Evolutionary conservation across 2,329 filamentous ascomycete genomes (phyloP), one percentile per base, ranked within the genome.

Genomic region (Botrytis pseudocinerea): DNA sequence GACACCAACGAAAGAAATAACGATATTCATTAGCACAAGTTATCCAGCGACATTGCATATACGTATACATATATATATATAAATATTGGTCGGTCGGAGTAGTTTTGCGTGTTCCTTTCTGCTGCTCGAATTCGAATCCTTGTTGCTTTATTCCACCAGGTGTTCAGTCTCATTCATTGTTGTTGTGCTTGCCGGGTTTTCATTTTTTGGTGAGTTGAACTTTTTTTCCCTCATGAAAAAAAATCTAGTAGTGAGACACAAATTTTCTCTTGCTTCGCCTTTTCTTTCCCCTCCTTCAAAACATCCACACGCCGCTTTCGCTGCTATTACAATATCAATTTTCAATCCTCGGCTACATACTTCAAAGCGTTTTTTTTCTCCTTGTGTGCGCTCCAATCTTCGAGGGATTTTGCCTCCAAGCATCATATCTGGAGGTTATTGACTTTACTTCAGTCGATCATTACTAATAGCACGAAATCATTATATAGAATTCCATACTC

Each of bases 401-500:
- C 54, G 32, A 69, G 40, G 22, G 16, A 25, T 32, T 44, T 61
- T 42, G 14, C 65, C 46, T 54, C 25, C 32, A 35, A 48, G 22
- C 28, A 38, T 22, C 32, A 40, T 66, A 7, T 66, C 22, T 28
- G 6, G 68, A 48, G 35, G 44, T 32, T 54, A 10, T 66, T 46
- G 62, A 18, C 38, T n/a, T 57, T 18, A 25, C 57, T 48, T 51
- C 51, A 35, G 42, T 60, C 44, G 46, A 60, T 25, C 35, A 59
- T 68, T 48, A 68, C 70, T 72, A 69, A 72, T 69, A 40, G 32
- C 7, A 51, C 44, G 44, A 63, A 40, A n/a, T 28, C n/a, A 69
- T 54, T 51, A 54, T 72, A 61, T 35, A 72, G 70, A 72, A 69
- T 66, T 60, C 70, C 63, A 60, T 46, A 61, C 76, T 74, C 75